Evolutionary conservation across 140 eudicot genomes (phyloP).

Genomic region (Flaveria floridana): DNA sequence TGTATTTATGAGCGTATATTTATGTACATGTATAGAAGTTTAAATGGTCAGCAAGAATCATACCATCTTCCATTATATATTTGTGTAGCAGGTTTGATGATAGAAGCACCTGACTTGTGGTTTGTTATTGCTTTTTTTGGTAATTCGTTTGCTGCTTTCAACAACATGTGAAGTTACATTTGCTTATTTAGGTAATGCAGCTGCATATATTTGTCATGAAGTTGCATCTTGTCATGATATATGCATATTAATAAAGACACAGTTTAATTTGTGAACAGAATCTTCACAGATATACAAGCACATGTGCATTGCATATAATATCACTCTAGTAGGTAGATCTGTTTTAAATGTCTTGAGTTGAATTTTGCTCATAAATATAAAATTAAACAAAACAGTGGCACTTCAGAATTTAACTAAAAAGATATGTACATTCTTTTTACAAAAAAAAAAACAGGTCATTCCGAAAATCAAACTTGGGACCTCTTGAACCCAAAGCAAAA

Average conservation of each 20-base stretch:
- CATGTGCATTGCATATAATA: conserved; percentile 26
- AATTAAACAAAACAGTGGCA: conserved; percentile 4
- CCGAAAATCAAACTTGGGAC: conserved; percentile 94
- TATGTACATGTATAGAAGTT: neutral
- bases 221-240: too few relatives aligned
- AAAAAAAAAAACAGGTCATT: conserved; percentile 42
- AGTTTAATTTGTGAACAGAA: conserved; percentile 7
- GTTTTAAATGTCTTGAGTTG: conserved; percentile 18
- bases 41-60: conserved; percentile 8
- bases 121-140: too few relatives aligned
- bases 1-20: too few relatives aligned
- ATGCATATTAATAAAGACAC: too few relatives aligned
- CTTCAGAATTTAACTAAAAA: neutral
- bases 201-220: neutral
- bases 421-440: neutral
- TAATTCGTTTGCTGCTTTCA: too few relatives aligned
- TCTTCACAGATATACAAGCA: conserved; percentile 27
- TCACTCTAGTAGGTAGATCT: conserved; percentile 21
- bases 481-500: conserved; percentile 99
- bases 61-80: neutral
- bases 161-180: neutral
- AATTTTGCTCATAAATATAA: neutral
- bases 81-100: conserved; percentile 9
- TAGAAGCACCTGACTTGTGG: neutral
- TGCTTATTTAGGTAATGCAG: conserved; percentile 1